phyloP scores from a whole-genome alignment of 139 green algal species.

The Chlamydomonas sphaeroides region DNA sequence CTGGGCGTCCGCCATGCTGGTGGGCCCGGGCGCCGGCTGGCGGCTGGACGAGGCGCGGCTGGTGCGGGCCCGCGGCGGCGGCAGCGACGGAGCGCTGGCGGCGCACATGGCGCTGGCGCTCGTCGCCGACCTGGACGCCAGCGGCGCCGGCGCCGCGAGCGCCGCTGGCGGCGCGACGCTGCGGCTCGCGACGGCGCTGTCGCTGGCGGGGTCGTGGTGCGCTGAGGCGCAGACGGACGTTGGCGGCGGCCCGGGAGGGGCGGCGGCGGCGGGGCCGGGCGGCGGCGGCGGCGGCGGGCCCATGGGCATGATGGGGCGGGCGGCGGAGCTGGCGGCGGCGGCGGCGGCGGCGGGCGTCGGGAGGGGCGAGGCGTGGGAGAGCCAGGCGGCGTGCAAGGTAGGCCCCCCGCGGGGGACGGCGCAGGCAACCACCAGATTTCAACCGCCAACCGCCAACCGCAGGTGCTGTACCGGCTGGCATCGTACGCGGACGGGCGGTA shows the following conservation, averaged over 20 bases:
- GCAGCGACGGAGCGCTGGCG: constrained; percentile 3
- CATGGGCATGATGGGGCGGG: constrained; percentile 33
- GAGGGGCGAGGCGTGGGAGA: not conserved
- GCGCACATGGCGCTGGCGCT: constrained; percentile 18
- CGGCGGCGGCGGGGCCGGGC: constrained; percentile 32
- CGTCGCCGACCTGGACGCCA: constrained; percentile 2
- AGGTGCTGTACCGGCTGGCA: constrained; percentile 78
- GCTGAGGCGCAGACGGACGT: constrained; percentile 48
- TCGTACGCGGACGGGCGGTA: constrained; percentile 83
- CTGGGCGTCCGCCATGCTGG: constrained; percentile 5
- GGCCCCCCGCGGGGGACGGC: no score
- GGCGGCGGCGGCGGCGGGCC: constrained; percentile 7
- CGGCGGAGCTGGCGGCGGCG: constrained; percentile 25
- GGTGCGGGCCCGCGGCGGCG: constrained; percentile 3
- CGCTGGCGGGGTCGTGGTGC: constrained; percentile 80
- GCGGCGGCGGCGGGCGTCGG: constrained; percentile 34
- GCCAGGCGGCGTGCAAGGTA: constrained; percentile 32
- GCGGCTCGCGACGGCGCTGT: constrained; percentile 59
- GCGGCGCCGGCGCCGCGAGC: not conserved
- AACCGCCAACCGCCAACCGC: constrained; percentile 48
- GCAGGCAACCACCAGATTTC: no score
- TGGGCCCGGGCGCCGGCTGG: constrained; percentile 24
- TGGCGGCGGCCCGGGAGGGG: constrained; percentile 6
- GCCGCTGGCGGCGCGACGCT: constrained; percentile 17
- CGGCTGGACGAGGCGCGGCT: constrained; percentile 29